Evolutionary conservation across 495 filamentous ascomycete species (phyloP), one percentile per base, ranked within the genome.

Genomic region (Tuber aestivum): DNA sequence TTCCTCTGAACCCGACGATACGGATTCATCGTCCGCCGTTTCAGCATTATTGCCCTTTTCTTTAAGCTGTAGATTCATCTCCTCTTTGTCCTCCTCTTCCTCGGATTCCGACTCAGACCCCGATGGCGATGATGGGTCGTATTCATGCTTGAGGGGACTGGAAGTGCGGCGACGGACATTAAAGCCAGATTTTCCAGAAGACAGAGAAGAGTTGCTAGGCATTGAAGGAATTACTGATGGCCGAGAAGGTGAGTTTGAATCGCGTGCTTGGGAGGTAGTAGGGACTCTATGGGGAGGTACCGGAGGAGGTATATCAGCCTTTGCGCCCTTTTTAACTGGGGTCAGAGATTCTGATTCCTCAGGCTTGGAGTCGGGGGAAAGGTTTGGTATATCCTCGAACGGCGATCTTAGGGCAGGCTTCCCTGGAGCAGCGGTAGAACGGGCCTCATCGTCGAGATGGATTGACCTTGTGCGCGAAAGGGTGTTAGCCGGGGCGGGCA

Each of bases 81-180:
- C 86, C 65, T 88, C 87, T 10, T 87, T 80, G 32, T 87, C 87
- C 56, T 87, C 83, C 6, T 86, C 86, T 14, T 87, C 85, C 3
- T 85, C 87, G 41, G 84, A 79, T 56, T 85, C 84, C 40, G 80
- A 81, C 41, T 77, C 79, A 9, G 85, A 86, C 41, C 82, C 79
- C 0, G 92, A 92, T 72, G 89, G 89, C 61, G 93, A 94, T 1
- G 95, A 98, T 3, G 96, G 96, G 78, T 93, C 92, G 80, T 97
- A 99, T 85, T 99, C 94, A 80, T 97, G 95, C 84, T 99, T 99
- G 75, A 99, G 87, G 14, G 96, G 96, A 14, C 96, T 98, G 7
- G 96, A 98, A 40, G 90, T 92, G 9, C 93, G 89, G 41, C 95
- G 80, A n/a, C 77, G 74, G 69, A 74, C 75, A 44, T 70, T 75